phyloP scores from a whole-genome alignment of 352 stramenopile genomes.

The Phytophthora macrochlamydospora region DNA sequence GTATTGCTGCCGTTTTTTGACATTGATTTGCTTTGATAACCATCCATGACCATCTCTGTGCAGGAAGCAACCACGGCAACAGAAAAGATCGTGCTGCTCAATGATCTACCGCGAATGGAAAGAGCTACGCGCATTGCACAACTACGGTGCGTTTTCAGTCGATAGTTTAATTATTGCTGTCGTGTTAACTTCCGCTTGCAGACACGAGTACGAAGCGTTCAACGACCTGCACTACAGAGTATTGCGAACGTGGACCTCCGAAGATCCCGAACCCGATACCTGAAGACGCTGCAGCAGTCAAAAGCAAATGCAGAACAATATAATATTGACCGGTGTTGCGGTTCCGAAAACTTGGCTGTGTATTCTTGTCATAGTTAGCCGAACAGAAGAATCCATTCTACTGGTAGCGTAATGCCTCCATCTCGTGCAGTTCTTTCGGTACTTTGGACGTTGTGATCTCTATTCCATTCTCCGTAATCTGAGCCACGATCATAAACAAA shows the following conservation, averaged over 20 bases:
- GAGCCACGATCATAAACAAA: slow-evolving; percentile 9
- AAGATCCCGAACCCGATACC: slow-evolving; percentile 26
- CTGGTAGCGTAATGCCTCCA: slow-evolving; percentile 59
- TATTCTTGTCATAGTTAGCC: slow-evolving; percentile 14
- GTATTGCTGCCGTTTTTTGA: slow-evolving; percentile 8
- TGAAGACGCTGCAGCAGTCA: slow-evolving; percentile 2
- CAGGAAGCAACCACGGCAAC: slow-evolving; percentile 7
- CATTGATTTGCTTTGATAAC: neutral
- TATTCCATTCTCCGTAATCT: slow-evolving; percentile 81
- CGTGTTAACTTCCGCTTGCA: slow-evolving; percentile 18
- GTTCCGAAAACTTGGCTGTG: neutral
- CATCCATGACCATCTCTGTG: slow-evolving; percentile 1
- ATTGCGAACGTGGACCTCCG: slow-evolving; percentile 53
- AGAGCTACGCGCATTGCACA: slow-evolving; percentile 36
- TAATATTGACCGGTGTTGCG: neutral
- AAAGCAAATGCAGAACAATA: slow-evolving; percentile 1
- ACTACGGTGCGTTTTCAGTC: slow-evolving; percentile 27
- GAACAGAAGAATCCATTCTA: slow-evolving; percentile 17
- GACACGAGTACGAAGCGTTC: slow-evolving; percentile 55
- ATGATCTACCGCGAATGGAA: slow-evolving; percentile 28
- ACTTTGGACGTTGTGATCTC: slow-evolving; percentile 73
- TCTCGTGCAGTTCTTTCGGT: slow-evolving; percentile 73
- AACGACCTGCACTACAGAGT: slow-evolving; percentile 49
- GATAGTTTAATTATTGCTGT: neutral
- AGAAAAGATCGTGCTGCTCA: slow-evolving; percentile 17